Evolutionary conservation across 73 alveolate genomes (phyloP).

Genomic region (Tetrahymena thermophila): DNA sequence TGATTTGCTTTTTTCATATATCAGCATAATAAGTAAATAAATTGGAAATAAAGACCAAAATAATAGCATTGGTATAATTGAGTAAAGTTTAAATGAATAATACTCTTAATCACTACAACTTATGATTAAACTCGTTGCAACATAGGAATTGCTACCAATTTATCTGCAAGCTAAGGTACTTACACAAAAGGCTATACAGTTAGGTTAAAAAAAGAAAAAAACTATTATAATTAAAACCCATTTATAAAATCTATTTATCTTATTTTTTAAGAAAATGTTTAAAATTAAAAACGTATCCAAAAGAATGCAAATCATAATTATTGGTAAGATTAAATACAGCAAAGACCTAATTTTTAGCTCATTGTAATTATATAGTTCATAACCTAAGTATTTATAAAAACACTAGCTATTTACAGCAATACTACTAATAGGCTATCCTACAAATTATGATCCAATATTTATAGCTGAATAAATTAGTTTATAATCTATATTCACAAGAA

Average conservation of each 20-base stretch:
- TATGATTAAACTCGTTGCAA: background rate
- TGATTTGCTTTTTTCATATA: background rate
- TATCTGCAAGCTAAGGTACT: background rate
- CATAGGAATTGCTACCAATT: background rate
- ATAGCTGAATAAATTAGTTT: background rate
- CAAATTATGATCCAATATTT: background rate
- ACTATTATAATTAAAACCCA: background rate
- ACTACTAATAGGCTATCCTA: background rate
- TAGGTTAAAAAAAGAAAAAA: background rate
- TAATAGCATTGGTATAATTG: background rate
- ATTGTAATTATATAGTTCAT: no score
- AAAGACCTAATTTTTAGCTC: background rate
- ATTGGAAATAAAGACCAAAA: background rate
- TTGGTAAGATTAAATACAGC: background rate
- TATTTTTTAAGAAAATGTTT: no score
- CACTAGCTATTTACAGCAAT: background rate
- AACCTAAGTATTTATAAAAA: background rate
- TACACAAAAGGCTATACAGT: background rate
- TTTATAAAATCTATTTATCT: no score
- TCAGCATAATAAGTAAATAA: background rate
- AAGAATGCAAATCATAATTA: no score
- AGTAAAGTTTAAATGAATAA: background rate
- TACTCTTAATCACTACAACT: background rate
- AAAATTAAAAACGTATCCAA: no score
- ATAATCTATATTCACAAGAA: background rate